Evolutionary conservation across 345 rosid species (phyloP), one percentile per base, ranked within the genome.

Genomic region (Raphanus raphanistrum): DNA sequence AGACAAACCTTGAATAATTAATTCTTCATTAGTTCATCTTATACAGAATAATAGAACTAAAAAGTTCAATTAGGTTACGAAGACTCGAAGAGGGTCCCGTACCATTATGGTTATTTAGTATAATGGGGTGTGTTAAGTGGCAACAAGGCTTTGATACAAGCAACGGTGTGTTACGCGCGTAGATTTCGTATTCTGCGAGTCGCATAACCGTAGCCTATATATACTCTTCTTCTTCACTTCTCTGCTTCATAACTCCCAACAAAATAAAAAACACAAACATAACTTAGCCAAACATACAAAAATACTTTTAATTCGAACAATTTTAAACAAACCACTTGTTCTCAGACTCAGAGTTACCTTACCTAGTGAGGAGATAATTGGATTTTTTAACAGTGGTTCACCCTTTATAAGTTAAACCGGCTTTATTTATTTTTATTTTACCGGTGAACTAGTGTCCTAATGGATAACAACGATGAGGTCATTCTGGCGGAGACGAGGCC

Each of bases 401-500:
- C 50, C 33, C n/a, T 12, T 2, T 5, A 67, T 3, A 32, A 58
- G 1, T 26, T 8, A 9, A 31, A 43, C 7, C 76, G 13, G 41
- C 57, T 26, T 66, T 25, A 1, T 10, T 8, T 35, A 0, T 43
- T 45, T 45, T 15, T 50, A 5, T 50, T 50, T 50, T 0, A n/a
- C 57, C 21, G 57, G 21, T 6, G 55, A 50, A 50, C n/a, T 50
- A 50, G 55, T 57, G 1, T 52, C 5, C 16, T 8, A 6, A 79
- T 80, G 83, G 59, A 57, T 6, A 33, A 72, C 0, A 88, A 82
- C 68, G 81, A 84, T 15, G 82, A 73, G 3, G 0, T 80, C 29
- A 45, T 48, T 15, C 76, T 89, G 6, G 94, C 94, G 13, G 82
- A 84, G 41, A 85, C 80, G 85, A 79, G 70, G 68, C 93, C 93